These are phyloP conservation scores for Aurantiochytrium sp. DNA, from an alignment of 108 stramenopile species.

Conservation along the genomic window DNA sequence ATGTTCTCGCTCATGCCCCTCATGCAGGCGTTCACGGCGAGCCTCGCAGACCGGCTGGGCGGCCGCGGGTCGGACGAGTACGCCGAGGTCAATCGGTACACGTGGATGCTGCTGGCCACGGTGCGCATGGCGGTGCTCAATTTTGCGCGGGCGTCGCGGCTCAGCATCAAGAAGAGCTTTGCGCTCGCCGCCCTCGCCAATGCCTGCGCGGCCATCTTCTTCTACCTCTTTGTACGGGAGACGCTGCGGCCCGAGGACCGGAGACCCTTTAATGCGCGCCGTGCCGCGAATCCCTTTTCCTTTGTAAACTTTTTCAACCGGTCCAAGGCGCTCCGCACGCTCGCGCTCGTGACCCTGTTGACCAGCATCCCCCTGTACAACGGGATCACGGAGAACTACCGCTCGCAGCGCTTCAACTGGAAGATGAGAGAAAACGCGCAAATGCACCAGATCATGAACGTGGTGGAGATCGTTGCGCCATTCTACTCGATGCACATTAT, in stretches of 20 bases:
- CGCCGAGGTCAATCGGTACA: not conserved
- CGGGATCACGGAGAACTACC: not conserved
- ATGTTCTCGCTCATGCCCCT: not conserved
- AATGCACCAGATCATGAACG: conserved; percentile 17
- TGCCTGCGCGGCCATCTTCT: not conserved
- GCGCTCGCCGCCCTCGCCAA: not conserved
- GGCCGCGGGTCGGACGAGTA: not conserved
- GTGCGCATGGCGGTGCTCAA: not conserved
- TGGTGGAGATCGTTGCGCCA: not conserved
- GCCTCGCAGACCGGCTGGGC: not conserved
- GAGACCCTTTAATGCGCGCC: not conserved
- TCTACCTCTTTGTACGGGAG: not conserved
- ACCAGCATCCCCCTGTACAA: conserved; percentile 22
- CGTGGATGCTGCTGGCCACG: not conserved
- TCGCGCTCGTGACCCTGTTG: not conserved
- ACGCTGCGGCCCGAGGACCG: not conserved
- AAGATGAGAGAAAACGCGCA: not conserved
- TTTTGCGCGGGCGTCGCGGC: not conserved
- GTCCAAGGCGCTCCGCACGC: not conserved
- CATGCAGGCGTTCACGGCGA: not conserved
- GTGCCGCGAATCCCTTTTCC: not conserved
- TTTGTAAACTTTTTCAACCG: not conserved
- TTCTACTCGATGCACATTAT: not conserved
- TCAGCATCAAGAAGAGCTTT: not conserved
- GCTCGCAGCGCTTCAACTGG: not conserved